Base-by-base conservation (phyloP, 2,329 filamentous ascomycete species). In the Dactylellina haptotyla region DNA sequence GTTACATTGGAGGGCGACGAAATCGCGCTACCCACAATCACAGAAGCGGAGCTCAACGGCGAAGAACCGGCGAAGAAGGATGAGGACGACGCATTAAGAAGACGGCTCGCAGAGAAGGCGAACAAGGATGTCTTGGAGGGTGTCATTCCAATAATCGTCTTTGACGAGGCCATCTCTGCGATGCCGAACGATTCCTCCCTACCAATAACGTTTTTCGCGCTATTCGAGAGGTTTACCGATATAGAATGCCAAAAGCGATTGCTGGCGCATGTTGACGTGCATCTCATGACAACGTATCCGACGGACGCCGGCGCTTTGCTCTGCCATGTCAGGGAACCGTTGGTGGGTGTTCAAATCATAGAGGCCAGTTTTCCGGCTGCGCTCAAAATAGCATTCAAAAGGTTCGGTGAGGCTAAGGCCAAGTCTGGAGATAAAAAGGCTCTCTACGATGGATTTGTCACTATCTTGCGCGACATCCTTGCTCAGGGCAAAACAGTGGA, bases 101-200 rank as follows among this genome's bases (percentile, higher is more conserved):
- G 87, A 77, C 81, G 82, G 62, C 96, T 75, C 84, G 90, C 78
- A 88, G 87, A 74, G 82, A 90, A 14, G 85, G 86, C 37, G 12
- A 83, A 85, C 66, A 94, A 93, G 51, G 93, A 94, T 2, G 92
- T 92, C 8, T 85, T 97, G 75, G 91, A 90, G 72, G 95, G 95
- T n/a, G 95, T 92, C 14, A 97, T 99, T 76, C 93, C 95, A 1
- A 86, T 93, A 64, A 93, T 94, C 39, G 91, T 99, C 51, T 97
- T 97, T 79, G 92, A 97, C 78, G 88, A 92, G 20, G 89, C 93
- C 4, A 88, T 88, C 82, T 92, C 90, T 80, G 89, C 97, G 78
- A 86, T 90, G 58, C 88, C 90, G 76, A 88, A 89, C 79, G 87
- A 86, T 71, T 81, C 88, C 1, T 82, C 84, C 0, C 84, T 92